A percentile compares a stretch with the other conserved stretches of the same genome.
Evolutionary conservation across 306 rosid genomes (phyloP).

Genomic region (Gleditsia sinensis): DNA sequence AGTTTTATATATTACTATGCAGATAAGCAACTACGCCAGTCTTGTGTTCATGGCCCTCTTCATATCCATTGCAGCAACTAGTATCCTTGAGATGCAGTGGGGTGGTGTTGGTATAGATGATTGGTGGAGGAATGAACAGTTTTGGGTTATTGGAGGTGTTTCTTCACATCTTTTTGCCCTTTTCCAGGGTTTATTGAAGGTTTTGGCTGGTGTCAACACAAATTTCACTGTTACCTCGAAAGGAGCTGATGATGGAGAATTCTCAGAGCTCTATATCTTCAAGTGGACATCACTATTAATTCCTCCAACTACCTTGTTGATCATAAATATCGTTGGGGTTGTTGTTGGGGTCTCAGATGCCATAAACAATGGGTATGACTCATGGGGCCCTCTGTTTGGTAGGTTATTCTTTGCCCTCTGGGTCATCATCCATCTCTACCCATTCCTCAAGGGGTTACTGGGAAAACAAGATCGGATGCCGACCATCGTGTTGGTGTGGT

Average conservation of each 20-base stretch:
- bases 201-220: constrained; percentile 90
- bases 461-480: constrained; percentile 91
- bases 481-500: constrained; percentile 91
- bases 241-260: constrained; percentile 94
- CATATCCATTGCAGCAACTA: constrained; percentile 85
- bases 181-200: constrained; percentile 89
- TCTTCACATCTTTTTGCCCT: constrained; percentile 94
- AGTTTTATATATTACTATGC: constrained; percentile 28
- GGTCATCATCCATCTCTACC: constrained; percentile 93
- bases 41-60: constrained; percentile 87
- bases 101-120: constrained; percentile 90
- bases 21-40: constrained; percentile 98
- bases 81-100: constrained; percentile 98
- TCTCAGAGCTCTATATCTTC: constrained; percentile 90
- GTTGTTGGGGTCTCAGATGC: constrained; percentile 89
- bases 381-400: constrained; percentile 97
- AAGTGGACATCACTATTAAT: constrained; percentile 91
- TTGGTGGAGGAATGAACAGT: constrained; percentile 99
- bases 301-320: constrained; percentile 79
- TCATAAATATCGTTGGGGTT: constrained; percentile 82
- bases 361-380: constrained; percentile 91
- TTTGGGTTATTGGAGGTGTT: constrained; percentile 97
- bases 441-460: constrained; percentile 88
- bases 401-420: constrained; percentile 93
- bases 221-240: constrained; percentile 93